phyloP scores from a whole-genome alignment of 139 green algal species.

The Ettlia oleoabundans region DNA sequence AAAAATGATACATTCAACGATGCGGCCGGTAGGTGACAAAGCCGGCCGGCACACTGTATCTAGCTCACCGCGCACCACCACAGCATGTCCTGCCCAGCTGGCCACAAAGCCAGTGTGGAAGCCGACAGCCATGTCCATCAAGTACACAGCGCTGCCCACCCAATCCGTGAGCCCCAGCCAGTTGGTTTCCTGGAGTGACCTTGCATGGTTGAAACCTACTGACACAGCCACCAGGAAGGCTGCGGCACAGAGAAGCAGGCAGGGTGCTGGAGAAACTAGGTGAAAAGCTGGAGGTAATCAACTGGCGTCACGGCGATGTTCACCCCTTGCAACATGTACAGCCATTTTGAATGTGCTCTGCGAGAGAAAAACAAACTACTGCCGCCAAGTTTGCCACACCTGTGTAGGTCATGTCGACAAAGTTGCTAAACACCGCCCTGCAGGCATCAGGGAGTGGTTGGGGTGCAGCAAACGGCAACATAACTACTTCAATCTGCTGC shows the following conservation, averaged over 20 bases:
- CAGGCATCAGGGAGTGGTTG: background rate
- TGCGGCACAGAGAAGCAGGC: background rate
- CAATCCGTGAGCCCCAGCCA: conserved; percentile 8
- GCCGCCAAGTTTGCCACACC: too few relatives aligned
- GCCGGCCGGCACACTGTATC: too few relatives aligned
- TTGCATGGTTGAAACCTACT: conserved; percentile 29
- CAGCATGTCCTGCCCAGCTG: conserved; percentile 22
- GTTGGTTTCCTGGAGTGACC: background rate
- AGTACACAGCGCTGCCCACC: conserved; percentile 23
- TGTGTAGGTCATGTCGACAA: background rate
- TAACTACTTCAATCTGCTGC: too few relatives aligned
- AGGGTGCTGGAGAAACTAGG: background rate
- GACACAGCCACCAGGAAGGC: conserved; percentile 40
- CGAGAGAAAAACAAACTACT: too few relatives aligned
- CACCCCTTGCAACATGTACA: too few relatives aligned
- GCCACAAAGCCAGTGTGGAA: conserved; percentile 41
- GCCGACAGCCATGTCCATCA: conserved; percentile 33
- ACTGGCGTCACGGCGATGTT: too few relatives aligned
- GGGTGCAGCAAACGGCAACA: background rate
- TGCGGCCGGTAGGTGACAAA: too few relatives aligned
- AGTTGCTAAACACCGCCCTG: background rate
- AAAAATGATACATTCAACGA: too few relatives aligned
- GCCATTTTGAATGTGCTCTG: too few relatives aligned
- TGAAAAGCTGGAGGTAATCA: too few relatives aligned
- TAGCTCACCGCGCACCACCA: conserved; percentile 25